Percentiles rank a stretch among this genome's conserved stretches.
Evolutionary conservation across 1,284 basidiomycete genomes (phyloP).

Genomic region (Ustilago xerochloae): DNA sequence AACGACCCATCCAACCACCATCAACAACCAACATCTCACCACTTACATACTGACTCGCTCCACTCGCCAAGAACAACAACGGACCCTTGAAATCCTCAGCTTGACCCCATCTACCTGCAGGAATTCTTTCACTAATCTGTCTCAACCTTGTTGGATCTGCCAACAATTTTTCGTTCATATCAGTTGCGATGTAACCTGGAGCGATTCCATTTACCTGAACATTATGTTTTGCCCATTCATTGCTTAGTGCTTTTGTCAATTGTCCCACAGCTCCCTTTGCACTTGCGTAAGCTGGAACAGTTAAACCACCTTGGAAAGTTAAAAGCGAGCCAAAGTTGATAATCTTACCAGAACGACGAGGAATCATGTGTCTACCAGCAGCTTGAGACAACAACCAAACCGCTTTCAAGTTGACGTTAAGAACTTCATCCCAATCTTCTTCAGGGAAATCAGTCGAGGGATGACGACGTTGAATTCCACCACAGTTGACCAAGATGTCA

Average conservation of each 20-base stretch:
- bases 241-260: constrained; percentile 70
- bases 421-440: constrained; percentile 82
- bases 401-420: constrained; percentile 61
- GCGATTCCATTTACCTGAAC: constrained; percentile 90
- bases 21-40: constrained; percentile 76
- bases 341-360: constrained; percentile 53
- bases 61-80: constrained; percentile 86
- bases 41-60: constrained; percentile 87
- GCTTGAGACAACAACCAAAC: constrained; percentile 57
- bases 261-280: constrained; percentile 80
- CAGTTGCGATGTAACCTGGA: constrained; percentile 59
- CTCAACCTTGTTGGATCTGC: constrained; percentile 79
- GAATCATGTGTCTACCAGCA: constrained; percentile 58
- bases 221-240: constrained; percentile 82
- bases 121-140: constrained; percentile 82
- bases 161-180: constrained; percentile 78
- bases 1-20: constrained; percentile 64
- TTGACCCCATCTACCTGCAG: constrained; percentile 79
- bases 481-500: constrained; percentile 91
- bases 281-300: constrained; percentile 87
- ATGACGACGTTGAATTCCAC: constrained; percentile 79
- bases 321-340: constrained; percentile 63
- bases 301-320: constrained; percentile 65
- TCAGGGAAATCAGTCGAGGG: constrained; percentile 79
- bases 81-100: constrained; percentile 91